Conservation (phyloP, 2,329 filamentous ascomycete genomes). For the Fusarium haematococcum region DNA sequence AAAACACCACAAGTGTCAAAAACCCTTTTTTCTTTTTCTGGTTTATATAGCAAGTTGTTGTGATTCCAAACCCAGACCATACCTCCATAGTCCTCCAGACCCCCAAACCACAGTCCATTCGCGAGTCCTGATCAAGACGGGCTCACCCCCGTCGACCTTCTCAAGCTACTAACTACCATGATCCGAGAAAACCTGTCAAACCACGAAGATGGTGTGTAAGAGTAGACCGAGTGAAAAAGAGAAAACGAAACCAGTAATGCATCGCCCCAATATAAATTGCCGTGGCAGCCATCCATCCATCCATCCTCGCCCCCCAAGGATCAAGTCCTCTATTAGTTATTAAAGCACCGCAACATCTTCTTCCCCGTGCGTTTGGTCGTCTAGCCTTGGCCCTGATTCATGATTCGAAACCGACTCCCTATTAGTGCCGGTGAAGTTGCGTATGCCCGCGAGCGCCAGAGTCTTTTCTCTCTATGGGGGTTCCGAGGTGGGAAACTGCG, state of each 20-base stretch:
- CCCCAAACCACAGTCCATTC: background rate
- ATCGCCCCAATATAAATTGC: constrained; percentile 4
- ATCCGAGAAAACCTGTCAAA: background rate
- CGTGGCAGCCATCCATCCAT: constrained; percentile 8
- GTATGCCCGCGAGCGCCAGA: constrained; percentile 5
- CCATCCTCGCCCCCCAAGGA: constrained; percentile 16
- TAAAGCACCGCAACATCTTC: constrained; percentile 26
- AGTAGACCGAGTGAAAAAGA: background rate
- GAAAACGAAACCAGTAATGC: background rate
- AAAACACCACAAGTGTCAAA: background rate
- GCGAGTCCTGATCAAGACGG: background rate
- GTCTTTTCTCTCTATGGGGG: background rate
- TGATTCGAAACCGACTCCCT: constrained; percentile 23
- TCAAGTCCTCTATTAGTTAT: constrained; percentile 15
- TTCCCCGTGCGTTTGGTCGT: constrained; percentile 14
- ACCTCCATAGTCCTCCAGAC: background rate
- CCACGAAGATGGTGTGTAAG: background rate
- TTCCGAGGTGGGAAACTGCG: constrained; percentile 11
- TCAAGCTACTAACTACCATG: background rate
- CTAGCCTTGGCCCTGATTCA: constrained; percentile 27
- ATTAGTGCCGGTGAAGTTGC: constrained; percentile 10
- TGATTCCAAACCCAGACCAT: background rate
- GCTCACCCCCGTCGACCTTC: background rate
- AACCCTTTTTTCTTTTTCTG: background rate
- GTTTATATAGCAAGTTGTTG: background rate